phyloP scores from a whole-genome alignment of 2,329 filamentous ascomycete genomes.

The Myriosclerotinia scirpicola region DNA sequence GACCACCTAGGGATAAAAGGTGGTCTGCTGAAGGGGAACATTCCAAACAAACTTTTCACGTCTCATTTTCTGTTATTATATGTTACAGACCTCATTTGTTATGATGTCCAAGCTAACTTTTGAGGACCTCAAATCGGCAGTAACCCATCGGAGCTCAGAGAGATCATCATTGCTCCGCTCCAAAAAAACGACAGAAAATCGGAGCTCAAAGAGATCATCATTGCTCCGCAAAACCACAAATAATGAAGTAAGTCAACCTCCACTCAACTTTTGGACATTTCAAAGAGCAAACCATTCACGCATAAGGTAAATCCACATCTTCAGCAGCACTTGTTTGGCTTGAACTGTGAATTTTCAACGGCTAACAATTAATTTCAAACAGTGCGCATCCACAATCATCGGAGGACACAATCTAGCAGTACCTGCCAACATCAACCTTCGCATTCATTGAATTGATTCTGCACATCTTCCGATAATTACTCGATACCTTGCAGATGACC shows the following conservation, averaged over 20 bases:
- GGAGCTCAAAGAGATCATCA: conserved; percentile 6
- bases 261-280: not conserved
- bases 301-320: not conserved
- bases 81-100: not conserved
- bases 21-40: not conserved
- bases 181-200: not conserved
- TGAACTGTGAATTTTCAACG: not conserved
- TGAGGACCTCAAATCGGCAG: not conserved
- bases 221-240: not conserved
- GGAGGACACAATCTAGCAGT: not conserved
- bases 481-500: not conserved
- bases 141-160: not conserved
- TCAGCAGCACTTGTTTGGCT: not conserved
- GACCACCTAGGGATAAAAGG: not conserved
- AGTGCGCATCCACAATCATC: not conserved
- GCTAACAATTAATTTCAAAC: not conserved
- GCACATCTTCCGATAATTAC: not conserved
- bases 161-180: conserved; percentile 12
- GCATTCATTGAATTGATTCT: not conserved
- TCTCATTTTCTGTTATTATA: not conserved
- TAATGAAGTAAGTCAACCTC: not conserved
- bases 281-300: not conserved
- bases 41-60: not conserved
- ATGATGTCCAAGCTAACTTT: not conserved
- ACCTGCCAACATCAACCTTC: not conserved